A percentile compares a stretch with the other conserved stretches of the same genome.
Conservation (phyloP, 129 eudicot genomes). For the Calendula officinalis region DNA sequence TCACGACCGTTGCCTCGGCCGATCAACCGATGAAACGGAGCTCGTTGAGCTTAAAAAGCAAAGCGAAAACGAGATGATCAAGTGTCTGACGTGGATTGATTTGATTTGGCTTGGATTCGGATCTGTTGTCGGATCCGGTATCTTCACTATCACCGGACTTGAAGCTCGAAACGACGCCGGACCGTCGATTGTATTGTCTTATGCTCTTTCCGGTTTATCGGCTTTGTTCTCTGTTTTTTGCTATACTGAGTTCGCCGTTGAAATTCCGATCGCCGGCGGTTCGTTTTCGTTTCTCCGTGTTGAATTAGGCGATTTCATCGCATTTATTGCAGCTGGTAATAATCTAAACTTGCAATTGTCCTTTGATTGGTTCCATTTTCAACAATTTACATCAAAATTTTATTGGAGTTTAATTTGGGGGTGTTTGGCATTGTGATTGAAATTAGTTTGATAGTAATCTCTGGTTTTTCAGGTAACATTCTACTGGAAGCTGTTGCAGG, state of each 20-base stretch:
- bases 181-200: conserved; percentile 64
- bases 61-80: conserved; percentile 57
- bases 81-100: conserved; percentile 82
- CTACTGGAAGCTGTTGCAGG: conserved; percentile 71
- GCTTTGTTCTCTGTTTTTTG: conserved; percentile 78
- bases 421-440: too few relatives aligned
- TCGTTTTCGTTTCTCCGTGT: conserved; percentile 72
- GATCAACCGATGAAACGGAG: conserved; percentile 60
- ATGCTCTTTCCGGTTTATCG: conserved; percentile 68
- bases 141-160: conserved; percentile 70
- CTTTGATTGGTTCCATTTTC: neutral
- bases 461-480: conserved; percentile 44
- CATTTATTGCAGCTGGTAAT: conserved; percentile 74
- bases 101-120: conserved; percentile 82
- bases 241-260: conserved; percentile 81
- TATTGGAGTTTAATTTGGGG: too few relatives aligned
- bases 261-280: conserved; percentile 78
- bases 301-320: conserved; percentile 78
- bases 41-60: conserved; percentile 46
- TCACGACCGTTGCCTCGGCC: conserved; percentile 56
- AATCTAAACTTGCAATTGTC: neutral
- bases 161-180: conserved; percentile 73
- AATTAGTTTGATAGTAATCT: neutral
- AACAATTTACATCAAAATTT: neutral
- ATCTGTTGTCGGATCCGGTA: conserved; percentile 83